Conservation (phyloP, 176 grass and related monocot genomes). For the Secale cereale region DNA sequence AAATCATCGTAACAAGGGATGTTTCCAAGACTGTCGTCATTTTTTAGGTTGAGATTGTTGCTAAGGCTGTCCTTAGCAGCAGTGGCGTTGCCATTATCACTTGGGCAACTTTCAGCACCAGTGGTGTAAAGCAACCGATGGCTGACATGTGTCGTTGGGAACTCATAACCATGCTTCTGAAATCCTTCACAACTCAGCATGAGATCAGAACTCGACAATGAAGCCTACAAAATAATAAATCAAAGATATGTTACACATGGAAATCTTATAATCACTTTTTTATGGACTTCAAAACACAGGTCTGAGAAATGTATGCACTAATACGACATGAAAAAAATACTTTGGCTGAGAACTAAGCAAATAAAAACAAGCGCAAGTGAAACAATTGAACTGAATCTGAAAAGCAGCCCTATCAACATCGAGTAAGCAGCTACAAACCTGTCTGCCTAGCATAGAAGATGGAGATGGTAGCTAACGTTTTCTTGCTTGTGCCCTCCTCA, state of each 20-base stretch:
- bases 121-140: background rate
- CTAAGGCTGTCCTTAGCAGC: background rate
- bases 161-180: background rate
- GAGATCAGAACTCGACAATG: background rate
- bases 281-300: background rate
- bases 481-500: background rate
- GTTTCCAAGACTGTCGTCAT: background rate
- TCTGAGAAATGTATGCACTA: background rate
- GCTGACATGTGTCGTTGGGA: background rate
- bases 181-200: background rate
- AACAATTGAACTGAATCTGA: background rate
- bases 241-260: background rate
- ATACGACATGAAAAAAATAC: background rate
- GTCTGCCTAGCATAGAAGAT: background rate
- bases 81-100: background rate
- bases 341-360: background rate
- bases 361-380: background rate
- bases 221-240: background rate
- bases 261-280: background rate
- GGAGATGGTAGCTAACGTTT: background rate
- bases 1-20: background rate
- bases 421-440: background rate
- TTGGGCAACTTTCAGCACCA: background rate
- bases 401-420: background rate
- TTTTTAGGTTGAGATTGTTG: background rate